phyloP scores from a whole-genome alignment of 345 rosid species.

The Salix caprea region DNA sequence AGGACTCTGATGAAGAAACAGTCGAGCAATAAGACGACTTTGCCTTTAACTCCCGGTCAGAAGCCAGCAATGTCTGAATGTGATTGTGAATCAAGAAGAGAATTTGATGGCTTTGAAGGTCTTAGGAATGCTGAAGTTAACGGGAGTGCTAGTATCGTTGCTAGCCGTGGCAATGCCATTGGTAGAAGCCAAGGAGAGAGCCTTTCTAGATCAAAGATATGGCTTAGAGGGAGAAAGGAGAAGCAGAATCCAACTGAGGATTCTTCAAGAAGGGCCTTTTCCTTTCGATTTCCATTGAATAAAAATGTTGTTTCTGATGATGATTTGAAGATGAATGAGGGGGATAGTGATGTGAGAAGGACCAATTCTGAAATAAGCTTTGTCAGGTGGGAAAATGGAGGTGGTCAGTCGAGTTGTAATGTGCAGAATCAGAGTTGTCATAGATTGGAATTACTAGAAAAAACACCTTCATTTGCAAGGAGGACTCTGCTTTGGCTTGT shows the following conservation, averaged over 20 bases:
- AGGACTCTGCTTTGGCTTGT: conserved; percentile 87
- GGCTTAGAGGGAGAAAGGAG: conserved; percentile 70
- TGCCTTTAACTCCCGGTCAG: conserved; percentile 60
- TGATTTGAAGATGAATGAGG: conserved; percentile 27
- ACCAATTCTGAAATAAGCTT: conserved; percentile 36
- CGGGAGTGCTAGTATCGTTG: conserved; percentile 2
- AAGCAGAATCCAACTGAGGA: conserved; percentile 38
- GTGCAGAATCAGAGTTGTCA: conserved; percentile 44
- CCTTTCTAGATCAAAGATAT: conserved; percentile 80
- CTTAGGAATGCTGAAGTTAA: conserved; percentile 19
- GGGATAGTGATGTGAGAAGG: conserved; percentile 20
- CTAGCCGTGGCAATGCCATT: conserved; percentile 20
- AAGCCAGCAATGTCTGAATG: conserved; percentile 64
- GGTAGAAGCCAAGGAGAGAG: conserved; percentile 52
- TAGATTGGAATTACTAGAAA: conserved; percentile 39
- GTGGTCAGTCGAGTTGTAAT: conserved; percentile 32
- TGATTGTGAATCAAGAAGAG: conserved; percentile 61
- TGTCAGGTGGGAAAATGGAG: conserved; percentile 38
- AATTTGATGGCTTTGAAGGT: conserved; percentile 39
- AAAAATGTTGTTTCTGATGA: conserved; percentile 16
- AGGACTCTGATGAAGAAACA: conserved; percentile 56
- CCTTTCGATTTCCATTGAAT: conserved; percentile 46
- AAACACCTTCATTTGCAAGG: conserved; percentile 92
- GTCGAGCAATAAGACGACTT: conserved; percentile 42
- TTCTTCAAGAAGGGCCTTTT: conserved; percentile 59